These are phyloP conservation scores for Lactarius tabidus DNA, from an alignment of 768 basidiomycete species.

Conservation along the genomic window DNA sequence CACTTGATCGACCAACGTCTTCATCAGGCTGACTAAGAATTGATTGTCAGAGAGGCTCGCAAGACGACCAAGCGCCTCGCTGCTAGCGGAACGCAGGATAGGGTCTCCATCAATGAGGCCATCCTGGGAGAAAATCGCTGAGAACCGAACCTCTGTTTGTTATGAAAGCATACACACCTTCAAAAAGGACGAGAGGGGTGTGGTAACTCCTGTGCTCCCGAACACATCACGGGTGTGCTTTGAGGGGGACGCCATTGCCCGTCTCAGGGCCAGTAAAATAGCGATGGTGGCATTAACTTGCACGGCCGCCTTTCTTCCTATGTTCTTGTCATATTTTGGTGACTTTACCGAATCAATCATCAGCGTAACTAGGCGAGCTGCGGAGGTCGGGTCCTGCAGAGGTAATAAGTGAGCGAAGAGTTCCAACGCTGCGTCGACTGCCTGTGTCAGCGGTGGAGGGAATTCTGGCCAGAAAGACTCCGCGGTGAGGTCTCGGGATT, in stretches of 20 bases:
- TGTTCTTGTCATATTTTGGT: conserved; percentile 79
- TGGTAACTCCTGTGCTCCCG: conserved; percentile 59
- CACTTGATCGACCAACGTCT: conserved; percentile 87
- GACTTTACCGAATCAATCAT: conserved; percentile 67
- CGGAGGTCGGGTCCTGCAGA: conserved; percentile 62
- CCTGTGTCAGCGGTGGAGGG: conserved; percentile 72
- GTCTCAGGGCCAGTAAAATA: conserved; percentile 63
- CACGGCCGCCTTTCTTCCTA: conserved; percentile 81
- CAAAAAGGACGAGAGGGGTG: conserved; percentile 62
- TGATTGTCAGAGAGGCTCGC: conserved; percentile 77
- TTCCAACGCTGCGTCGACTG: conserved; percentile 86
- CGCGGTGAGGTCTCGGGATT: conserved; percentile 37
- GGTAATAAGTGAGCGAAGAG: conserved; percentile 79
- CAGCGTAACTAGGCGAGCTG: conserved; percentile 50
- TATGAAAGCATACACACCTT: conserved; percentile 56
- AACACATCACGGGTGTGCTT: conserved; percentile 64
- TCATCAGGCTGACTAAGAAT: conserved; percentile 83
- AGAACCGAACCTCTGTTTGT: conserved; percentile 3
- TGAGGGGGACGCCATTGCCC: conserved; percentile 46
- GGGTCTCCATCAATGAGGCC: conserved; percentile 77
- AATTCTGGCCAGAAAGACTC: conserved; percentile 55
- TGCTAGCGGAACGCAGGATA: conserved; percentile 70
- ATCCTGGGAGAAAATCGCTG: conserved; percentile 44
- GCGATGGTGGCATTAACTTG: conserved; percentile 76
- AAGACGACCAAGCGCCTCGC: conserved; percentile 85